Base-by-base conservation (phyloP, 1,284 basidiomycete genomes). In the Melanopsichium pennsylvanicum region DNA sequence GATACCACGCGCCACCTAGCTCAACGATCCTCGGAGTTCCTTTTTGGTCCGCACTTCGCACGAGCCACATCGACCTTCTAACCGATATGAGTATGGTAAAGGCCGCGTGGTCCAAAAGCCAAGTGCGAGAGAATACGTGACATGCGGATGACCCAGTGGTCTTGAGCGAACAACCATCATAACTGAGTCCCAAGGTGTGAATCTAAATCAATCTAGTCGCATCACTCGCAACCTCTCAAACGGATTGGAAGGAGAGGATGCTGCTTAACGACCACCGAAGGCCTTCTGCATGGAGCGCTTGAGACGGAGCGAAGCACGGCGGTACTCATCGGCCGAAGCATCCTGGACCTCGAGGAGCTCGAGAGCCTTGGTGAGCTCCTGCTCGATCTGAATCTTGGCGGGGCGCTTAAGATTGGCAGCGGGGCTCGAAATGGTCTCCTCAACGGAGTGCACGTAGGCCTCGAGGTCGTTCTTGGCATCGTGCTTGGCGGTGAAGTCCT, bases 401-500 rank as follows among this genome's bases (percentile, higher is more conserved):
- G 74, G 71, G 44, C 78, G 72, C 78, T 80, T 80, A 61, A 80
- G 68, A 59, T 66, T 80, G 54, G 76, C 72, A 39, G 74, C 75
- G 25, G 78, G 78, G 70, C 74, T 75, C 41, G 71, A 74, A 60
- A 80, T 71, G 63, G 77, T 80, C 60, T 69, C 59, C 76, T 80
- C 78, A 33, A 80, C 77, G 29, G 70, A 75, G 70, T 78, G 72
- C 26, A 78, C 76, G 73, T 80, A 80, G 18, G 77, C 77, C 72
- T 78, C 78, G 50, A 80, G 73, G 72, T 80, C 78, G 70, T 79
- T 76, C 57, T 70, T 68, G 50, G 77, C 74, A 66, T 80, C 78
- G 76, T 80, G 78, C 59, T 76, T 74, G 44, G 78, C 78, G 51
- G 76, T 76, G 77, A 80, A 80, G 72, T 80, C 79, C 60, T 75